These are phyloP conservation scores for Silene noctiflora DNA, from an alignment of 179 eudicot genomes.

Conservation along the genomic window DNA sequence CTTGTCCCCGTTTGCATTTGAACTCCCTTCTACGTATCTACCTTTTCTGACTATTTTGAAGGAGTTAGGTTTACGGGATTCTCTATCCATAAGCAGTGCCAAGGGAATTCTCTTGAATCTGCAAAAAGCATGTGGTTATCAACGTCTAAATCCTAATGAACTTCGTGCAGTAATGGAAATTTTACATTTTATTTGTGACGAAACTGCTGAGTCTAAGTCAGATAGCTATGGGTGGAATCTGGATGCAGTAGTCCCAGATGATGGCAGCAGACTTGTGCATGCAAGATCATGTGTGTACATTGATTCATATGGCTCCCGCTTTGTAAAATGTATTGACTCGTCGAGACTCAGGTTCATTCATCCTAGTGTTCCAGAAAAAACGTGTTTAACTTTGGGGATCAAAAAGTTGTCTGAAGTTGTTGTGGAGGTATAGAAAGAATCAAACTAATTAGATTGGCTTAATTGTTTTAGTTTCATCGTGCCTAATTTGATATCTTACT, in stretches of 20 bases:
- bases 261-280: slow-evolving; percentile 89
- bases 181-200: slow-evolving; percentile 64
- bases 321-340: slow-evolving; percentile 65
- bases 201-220: slow-evolving; percentile 38
- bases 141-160: slow-evolving; percentile 93
- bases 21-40: slow-evolving; percentile 81
- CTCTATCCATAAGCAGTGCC: slow-evolving; percentile 68
- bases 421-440: slow-evolving; percentile 61
- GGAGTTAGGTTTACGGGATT: slow-evolving; percentile 80
- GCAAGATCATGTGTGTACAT: slow-evolving; percentile 81
- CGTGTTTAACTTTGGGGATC: slow-evolving; percentile 59
- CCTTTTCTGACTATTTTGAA: slow-evolving; percentile 80
- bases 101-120: slow-evolving; percentile 77
- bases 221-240: slow-evolving; percentile 51
- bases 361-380: slow-evolving; percentile 67
- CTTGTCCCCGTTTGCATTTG: slow-evolving; percentile 95
- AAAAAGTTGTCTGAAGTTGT: slow-evolving; percentile 84
- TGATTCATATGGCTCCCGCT: slow-evolving; percentile 83
- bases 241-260: slow-evolving; percentile 86
- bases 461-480: not conserved
- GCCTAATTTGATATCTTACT: slow-evolving; percentile 6
- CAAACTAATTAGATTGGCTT: slow-evolving; percentile 5
- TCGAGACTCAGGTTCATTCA: slow-evolving; percentile 74
- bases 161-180: slow-evolving; percentile 89
- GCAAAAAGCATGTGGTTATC: slow-evolving; percentile 89